These are phyloP conservation scores for Parsonsia alboflavescens DNA, from an alignment of 257 asterid genomes.

Conservation along the genomic window DNA sequence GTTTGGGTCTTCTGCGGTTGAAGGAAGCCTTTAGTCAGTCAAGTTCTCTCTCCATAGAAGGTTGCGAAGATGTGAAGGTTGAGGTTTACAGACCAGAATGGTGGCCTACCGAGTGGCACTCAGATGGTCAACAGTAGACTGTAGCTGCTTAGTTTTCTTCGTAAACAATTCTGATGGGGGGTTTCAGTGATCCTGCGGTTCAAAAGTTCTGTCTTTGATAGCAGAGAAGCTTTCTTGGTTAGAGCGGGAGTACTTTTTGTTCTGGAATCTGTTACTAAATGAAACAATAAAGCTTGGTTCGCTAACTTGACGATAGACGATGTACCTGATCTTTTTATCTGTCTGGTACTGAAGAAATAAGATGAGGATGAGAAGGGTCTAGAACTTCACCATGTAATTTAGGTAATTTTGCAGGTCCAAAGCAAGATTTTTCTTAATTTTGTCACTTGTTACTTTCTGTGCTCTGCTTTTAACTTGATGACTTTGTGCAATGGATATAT, in stretches of 20 bases:
- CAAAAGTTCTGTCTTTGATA: neutral
- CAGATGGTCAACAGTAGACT: conserved; percentile 29
- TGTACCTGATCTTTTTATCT: neutral
- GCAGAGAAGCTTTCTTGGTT: neutral
- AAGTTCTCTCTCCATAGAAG: conserved; percentile 40
- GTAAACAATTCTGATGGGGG: neutral
- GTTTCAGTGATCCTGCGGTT: neutral
- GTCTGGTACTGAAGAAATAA: neutral
- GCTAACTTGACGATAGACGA: neutral
- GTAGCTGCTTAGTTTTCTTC: conserved; percentile 31
- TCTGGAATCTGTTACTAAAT: neutral
- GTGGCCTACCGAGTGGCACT: conserved; percentile 90
- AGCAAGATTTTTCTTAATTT: neutral
- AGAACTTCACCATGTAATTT: neutral
- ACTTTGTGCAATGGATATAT: neutral
- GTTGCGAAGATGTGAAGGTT: conserved; percentile 50
- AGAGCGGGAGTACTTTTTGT: neutral
- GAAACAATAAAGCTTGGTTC: conserved; percentile 1
- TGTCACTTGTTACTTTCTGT: neutral
- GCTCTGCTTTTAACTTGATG: neutral
- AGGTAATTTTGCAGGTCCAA: too few species aligned
- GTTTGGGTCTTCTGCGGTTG: conserved; percentile 63
- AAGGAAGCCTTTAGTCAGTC: conserved; percentile 53
- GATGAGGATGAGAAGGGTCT: neutral
- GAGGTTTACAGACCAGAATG: conserved; percentile 64